Conservation (phyloP, 2,329 filamentous ascomycete species). For the Trichophaea hybrida region DNA sequence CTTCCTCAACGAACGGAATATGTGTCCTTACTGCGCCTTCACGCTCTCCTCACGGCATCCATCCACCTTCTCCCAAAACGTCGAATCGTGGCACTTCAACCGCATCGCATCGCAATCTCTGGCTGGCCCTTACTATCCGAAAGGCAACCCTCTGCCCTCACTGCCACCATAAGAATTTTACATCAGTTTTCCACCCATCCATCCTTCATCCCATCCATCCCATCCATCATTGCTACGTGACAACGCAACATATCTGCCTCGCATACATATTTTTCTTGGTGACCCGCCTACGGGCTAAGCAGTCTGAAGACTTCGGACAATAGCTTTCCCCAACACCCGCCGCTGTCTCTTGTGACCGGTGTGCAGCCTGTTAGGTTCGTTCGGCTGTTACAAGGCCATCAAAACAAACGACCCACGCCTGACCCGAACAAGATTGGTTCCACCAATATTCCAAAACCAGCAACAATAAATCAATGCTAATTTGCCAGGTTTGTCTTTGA, state of each 20-base stretch:
- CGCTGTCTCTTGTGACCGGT: slow-evolving; percentile 16
- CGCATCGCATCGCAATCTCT: background rate
- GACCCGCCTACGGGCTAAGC: background rate
- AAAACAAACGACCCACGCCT: slow-evolving; percentile 9
- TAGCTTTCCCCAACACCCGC: background rate
- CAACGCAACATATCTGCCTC: slow-evolving; percentile 4
- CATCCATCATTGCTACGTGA: slow-evolving; percentile 2
- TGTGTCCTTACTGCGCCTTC: background rate
- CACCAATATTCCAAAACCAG: background rate
- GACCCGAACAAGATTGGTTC: background rate
- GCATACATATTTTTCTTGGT: background rate
- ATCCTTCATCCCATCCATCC: slow-evolving; percentile 2
- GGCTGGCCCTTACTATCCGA: too few species aligned
- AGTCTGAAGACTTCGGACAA: background rate
- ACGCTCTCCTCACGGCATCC: background rate
- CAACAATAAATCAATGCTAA: slow-evolving; percentile 1
- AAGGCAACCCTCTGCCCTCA: slow-evolving; percentile 1
- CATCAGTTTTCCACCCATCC: background rate
- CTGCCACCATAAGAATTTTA: background rate
- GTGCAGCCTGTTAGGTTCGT: slow-evolving; percentile 15
- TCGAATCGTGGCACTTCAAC: background rate
- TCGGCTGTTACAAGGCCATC: slow-evolving; percentile 20
- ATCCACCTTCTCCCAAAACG: background rate
- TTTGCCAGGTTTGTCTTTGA: background rate
- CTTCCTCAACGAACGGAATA: background rate